Evolutionary conservation across 1,139 yeast species (phyloP), one percentile per base, ranked within the genome.

Genomic region (Spathaspora jeffriesii): DNA sequence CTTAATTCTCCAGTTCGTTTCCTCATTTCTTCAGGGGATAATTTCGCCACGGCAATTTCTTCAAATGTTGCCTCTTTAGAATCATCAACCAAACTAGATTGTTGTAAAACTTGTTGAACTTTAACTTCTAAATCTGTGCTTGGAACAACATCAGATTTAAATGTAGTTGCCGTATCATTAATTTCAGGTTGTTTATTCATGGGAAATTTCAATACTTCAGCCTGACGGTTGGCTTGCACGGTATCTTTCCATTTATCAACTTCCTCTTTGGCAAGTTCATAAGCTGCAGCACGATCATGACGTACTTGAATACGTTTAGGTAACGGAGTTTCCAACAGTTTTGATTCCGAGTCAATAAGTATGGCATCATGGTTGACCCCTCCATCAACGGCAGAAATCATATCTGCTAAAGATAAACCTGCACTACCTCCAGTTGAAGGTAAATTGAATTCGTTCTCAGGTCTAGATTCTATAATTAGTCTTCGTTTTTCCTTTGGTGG

Each of bases 271-370:
- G 97, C 84, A 28, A 93, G 79, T 47, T 88, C 96, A 62, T 88
- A 92, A 0, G 99, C 99, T 1, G 95, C 98, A 52, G 77, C 78
- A 61, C 99, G 81, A 57, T 92, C 97, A 55, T 88, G 81, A 60
- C 96, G 82, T 56, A 88, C 81, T 66, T 91, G 96, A 47, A 93
- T 85, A 56, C 96, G 79, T 57, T 81, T 82, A 1, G 98, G 96
- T 47, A 91, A 73, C 2, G 99, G 98, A 11, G 91, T 85, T 1
- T 86, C 78, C 47, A 91, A 71, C 1, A 95, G 74, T 50, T 74
- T 71, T 15, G 45, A n/a, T 25, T 38, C 30, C 13, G 73, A 60
- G 48, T 78, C 80, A 20, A 85, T 67, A 42, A 85, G 68, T 11
- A 78, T 69, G 1, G 88, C 83, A 30, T 43, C 50, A 25, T 25